phyloP scores from a whole-genome alignment of 768 basidiomycete genomes.

The Paxillus involutus region DNA sequence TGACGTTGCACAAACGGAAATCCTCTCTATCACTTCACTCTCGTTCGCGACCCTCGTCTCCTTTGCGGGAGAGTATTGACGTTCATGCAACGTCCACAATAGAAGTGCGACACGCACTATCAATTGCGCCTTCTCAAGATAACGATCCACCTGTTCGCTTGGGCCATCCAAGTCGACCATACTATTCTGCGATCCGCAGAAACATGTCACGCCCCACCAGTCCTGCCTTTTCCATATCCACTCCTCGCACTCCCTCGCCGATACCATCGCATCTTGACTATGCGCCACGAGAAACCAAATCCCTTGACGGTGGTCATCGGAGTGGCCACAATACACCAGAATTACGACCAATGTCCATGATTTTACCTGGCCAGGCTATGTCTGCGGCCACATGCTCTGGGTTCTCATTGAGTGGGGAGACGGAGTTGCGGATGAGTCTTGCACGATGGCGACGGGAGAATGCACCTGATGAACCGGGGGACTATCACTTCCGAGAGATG shows the following conservation, averaged over 20 bases:
- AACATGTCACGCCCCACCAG: conserved; percentile 43
- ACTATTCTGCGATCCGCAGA: conserved; percentile 55
- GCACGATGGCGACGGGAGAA: conserved; percentile 37
- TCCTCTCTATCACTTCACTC: conserved; percentile 22
- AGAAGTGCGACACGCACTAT: conserved; percentile 17
- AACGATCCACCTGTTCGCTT: conserved; percentile 35
- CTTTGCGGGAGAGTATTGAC: conserved; percentile 22
- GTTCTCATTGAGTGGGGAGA: conserved; percentile 60
- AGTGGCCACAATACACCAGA: conserved; percentile 16
- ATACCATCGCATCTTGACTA: conserved; percentile 23
- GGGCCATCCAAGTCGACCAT: conserved; percentile 53
- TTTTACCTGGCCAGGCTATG: conserved; percentile 17
- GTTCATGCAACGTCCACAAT: conserved; percentile 11
- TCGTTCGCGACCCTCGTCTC: conserved; percentile 20
- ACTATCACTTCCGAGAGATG: conserved; percentile 31
- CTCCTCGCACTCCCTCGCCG: conserved; percentile 28
- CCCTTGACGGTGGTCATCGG: conserved; percentile 29
- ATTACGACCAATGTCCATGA: conserved; percentile 30
- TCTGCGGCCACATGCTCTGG: conserved; percentile 30
- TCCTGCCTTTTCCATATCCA: conserved; percentile 25
- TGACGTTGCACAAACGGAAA: conserved; percentile 31
- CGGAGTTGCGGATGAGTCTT: conserved; percentile 56
- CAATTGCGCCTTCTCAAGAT: conserved; percentile 21
- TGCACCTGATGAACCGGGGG: conserved; percentile 29
- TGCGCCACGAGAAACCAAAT: conserved; percentile 30